Conservation (phyloP, 1,139 yeast species). For the Magnusiomyces suaveolens region DNA sequence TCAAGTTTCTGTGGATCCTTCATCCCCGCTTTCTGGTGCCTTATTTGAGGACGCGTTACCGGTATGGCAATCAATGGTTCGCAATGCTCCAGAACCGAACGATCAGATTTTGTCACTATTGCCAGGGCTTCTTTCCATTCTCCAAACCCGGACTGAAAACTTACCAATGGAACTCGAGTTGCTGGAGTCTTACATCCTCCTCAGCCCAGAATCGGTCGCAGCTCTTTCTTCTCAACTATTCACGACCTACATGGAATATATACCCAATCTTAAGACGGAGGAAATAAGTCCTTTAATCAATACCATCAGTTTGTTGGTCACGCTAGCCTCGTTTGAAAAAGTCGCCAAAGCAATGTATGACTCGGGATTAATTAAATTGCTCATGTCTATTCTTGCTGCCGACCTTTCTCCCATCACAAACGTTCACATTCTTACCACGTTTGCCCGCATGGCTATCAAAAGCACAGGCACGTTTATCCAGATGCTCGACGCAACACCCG, state of each 20-base stretch:
- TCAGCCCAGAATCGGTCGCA: constrained; percentile 36
- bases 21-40: constrained; percentile 50
- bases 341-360: constrained; percentile 23
- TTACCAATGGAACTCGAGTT: constrained; percentile 60
- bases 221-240: constrained; percentile 38
- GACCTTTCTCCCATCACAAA: constrained; percentile 41
- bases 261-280: constrained; percentile 62
- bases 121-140: constrained; percentile 43
- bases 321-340: constrained; percentile 19
- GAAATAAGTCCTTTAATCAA: constrained; percentile 17
- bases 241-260: constrained; percentile 45
- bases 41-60: constrained; percentile 83
- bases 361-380: constrained; percentile 19
- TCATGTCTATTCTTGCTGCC: constrained; percentile 42
- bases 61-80: constrained; percentile 66
- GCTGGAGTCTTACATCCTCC: constrained; percentile 58
- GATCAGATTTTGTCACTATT: constrained; percentile 40
- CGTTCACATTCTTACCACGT: constrained; percentile 42
- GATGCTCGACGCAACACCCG: constrained; percentile 17
- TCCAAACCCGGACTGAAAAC: constrained; percentile 61
- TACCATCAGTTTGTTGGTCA: constrained; percentile 18
- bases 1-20: constrained; percentile 51
- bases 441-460: constrained; percentile 45
- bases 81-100: constrained; percentile 35
- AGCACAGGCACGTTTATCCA: constrained; percentile 42